Evolutionary conservation across 1,284 basidiomycete species (phyloP).

Genomic region (Ustanciosporium gigantosporum): DNA sequence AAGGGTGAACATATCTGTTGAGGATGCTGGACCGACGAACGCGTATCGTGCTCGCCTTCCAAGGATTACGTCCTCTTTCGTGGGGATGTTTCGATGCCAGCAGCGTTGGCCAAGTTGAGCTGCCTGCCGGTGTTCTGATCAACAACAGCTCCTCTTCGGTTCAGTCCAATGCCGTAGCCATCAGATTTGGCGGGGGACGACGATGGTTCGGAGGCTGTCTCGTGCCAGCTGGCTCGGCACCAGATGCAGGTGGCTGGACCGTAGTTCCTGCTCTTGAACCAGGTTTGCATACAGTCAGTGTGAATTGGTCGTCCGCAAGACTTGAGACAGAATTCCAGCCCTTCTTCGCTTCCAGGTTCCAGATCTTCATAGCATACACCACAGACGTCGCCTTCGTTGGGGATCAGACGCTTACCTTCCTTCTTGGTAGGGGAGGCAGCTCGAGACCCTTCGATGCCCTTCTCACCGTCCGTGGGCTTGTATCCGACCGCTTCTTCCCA

Average conservation of each 20-base stretch:
- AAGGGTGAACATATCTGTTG: too few relatives aligned
- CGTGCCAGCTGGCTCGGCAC: conserved; percentile 29
- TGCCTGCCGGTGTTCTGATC: conserved; percentile 5
- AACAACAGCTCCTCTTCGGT: conserved; percentile 10
- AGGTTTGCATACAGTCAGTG: conserved; percentile 26
- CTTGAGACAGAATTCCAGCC: conserved; percentile 26
- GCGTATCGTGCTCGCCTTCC: too few relatives aligned
- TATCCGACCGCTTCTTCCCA: conserved; percentile 29
- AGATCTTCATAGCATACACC: conserved; percentile 40
- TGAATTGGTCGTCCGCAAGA: conserved; percentile 38
- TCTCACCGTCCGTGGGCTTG: neutral
- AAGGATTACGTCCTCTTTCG: neutral
- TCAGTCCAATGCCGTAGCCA: conserved; percentile 23
- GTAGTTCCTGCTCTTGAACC: conserved; percentile 21
- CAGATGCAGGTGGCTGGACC: conserved; percentile 17
- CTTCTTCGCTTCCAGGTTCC: conserved; percentile 18
- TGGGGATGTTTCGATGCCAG: conserved; percentile 3
- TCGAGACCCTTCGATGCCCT: neutral
- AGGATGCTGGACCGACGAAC: too few relatives aligned
- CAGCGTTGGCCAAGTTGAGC: conserved; percentile 30
- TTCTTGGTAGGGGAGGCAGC: neutral
- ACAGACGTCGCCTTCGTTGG: conserved; percentile 28
- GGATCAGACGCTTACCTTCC: conserved; percentile 19
- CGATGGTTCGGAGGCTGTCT: neutral
- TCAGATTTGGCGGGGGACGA: neutral